Conservation (phyloP, 2,329 filamentous ascomycete genomes). For the Colletotrichum caudatum region DNA sequence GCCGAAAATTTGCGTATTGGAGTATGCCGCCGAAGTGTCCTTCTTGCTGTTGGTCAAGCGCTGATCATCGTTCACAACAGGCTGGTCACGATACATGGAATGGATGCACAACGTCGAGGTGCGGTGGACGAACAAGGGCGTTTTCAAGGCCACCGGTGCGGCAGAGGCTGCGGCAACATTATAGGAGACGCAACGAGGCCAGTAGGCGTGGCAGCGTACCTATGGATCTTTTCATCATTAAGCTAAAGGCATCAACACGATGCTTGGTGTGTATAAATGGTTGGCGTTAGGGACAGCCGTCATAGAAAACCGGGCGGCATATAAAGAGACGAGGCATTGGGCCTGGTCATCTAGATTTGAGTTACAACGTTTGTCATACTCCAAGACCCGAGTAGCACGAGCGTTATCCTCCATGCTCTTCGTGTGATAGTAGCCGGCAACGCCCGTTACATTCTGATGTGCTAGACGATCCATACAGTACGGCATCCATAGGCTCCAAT, state of each 20-base stretch:
- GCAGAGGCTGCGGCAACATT: conserved; percentile 70
- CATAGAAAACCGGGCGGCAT: conserved; percentile 25
- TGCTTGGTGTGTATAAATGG: conserved; percentile 26
- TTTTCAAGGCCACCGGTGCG: conserved; percentile 73
- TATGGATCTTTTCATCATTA: neutral
- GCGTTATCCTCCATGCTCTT: neutral
- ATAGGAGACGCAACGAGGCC: conserved; percentile 49
- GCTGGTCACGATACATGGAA: conserved; percentile 93
- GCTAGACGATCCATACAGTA: neutral
- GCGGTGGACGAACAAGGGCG: conserved; percentile 69
- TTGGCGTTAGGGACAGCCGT: conserved; percentile 31
- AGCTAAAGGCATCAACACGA: neutral
- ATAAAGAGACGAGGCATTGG: conserved; percentile 16
- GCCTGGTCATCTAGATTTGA: conserved; percentile 19
- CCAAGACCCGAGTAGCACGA: neutral
- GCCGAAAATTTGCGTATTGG: conserved; percentile 95
- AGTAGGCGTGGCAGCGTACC: neutral
- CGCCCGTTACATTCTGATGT: too few species aligned
- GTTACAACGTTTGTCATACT: conserved; percentile 7
- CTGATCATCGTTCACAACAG: conserved; percentile 58
- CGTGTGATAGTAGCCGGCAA: too few species aligned
- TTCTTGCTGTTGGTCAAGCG: neutral
- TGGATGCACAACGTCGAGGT: conserved; percentile 90
- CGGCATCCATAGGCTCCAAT: too few species aligned
- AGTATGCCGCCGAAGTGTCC: conserved; percentile 68